phyloP scores from a whole-genome alignment of 2,329 filamentous ascomycete species.

The Alternaria arbusti region DNA sequence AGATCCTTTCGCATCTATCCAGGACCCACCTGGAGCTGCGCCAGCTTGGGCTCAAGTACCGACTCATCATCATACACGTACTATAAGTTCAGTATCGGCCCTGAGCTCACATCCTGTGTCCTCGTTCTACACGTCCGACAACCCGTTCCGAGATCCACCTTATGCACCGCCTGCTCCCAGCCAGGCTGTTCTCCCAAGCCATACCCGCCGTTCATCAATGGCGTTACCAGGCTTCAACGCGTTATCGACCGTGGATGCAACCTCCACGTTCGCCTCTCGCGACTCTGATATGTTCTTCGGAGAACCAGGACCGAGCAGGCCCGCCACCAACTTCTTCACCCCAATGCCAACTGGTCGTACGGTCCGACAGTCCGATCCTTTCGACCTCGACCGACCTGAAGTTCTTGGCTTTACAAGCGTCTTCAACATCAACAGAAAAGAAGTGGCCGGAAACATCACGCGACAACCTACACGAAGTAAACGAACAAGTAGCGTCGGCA shows the following conservation, averaged over 20 bases:
- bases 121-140: slow-evolving; percentile 31
- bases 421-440: slow-evolving; percentile 29
- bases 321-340: slow-evolving; percentile 35
- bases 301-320: slow-evolving; percentile 45
- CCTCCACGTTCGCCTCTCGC: slow-evolving; percentile 29
- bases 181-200: slow-evolving; percentile 31
- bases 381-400: slow-evolving; percentile 50
- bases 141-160: slow-evolving; percentile 37
- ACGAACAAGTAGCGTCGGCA: slow-evolving; percentile 37
- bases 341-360: slow-evolving; percentile 26
- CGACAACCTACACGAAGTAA: slow-evolving; percentile 35
- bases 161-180: slow-evolving; percentile 30
- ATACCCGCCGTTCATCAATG: slow-evolving; percentile 27
- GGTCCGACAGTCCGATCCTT: slow-evolving; percentile 49
- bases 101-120: slow-evolving; percentile 38
- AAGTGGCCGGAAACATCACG: slow-evolving; percentile 39
- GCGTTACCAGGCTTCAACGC: slow-evolving; percentile 23
- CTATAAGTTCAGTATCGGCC: slow-evolving; percentile 37
- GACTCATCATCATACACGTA: slow-evolving; percentile 32
- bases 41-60: slow-evolving; percentile 34
- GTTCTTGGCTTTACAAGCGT: slow-evolving; percentile 44
- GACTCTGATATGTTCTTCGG: slow-evolving; percentile 40
- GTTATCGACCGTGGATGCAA: slow-evolving; percentile 27
- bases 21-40: slow-evolving; percentile 33
- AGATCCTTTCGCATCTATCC: slow-evolving; percentile 41